Conservation (phyloP, 208 protist genomes). For the Giardia duodenalis region DNA sequence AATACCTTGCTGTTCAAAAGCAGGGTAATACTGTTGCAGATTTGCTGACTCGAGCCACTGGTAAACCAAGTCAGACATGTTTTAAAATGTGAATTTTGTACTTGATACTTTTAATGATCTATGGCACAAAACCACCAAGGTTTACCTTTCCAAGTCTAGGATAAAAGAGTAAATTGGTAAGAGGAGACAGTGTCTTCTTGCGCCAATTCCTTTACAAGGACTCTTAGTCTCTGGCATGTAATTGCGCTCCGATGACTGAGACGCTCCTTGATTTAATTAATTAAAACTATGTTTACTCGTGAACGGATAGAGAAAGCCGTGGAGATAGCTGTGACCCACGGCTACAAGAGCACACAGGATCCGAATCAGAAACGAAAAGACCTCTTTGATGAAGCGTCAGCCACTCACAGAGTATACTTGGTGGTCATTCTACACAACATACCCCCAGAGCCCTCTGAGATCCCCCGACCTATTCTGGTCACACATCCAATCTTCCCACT, state of each 20-base stretch:
- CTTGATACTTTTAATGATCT: too few relatives aligned
- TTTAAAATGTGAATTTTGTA: too few relatives aligned
- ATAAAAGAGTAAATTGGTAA: too few relatives aligned
- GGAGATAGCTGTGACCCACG: neutral
- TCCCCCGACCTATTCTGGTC: neutral
- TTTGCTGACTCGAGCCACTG: neutral
- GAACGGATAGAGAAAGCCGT: too few relatives aligned
- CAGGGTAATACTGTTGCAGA: neutral
- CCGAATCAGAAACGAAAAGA: neutral
- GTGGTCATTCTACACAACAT: neutral
- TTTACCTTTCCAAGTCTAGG: too few relatives aligned
- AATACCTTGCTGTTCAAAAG: neutral
- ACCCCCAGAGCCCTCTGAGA: neutral
- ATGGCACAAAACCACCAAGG: too few relatives aligned
- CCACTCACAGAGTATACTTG: neutral
- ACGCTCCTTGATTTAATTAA: too few relatives aligned
- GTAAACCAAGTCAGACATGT: neutral
- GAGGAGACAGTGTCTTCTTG: too few relatives aligned
- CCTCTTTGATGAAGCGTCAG: neutral
- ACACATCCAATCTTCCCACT: neutral
- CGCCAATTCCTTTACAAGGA: too few relatives aligned
- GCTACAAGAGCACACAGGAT: neutral
- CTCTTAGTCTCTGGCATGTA: too few relatives aligned
- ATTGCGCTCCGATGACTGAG: too few relatives aligned
- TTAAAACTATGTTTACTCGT: too few relatives aligned